phyloP scores from a whole-genome alignment of 1,284 basidiomycete species.

The Melampsora larici-populina region DNA sequence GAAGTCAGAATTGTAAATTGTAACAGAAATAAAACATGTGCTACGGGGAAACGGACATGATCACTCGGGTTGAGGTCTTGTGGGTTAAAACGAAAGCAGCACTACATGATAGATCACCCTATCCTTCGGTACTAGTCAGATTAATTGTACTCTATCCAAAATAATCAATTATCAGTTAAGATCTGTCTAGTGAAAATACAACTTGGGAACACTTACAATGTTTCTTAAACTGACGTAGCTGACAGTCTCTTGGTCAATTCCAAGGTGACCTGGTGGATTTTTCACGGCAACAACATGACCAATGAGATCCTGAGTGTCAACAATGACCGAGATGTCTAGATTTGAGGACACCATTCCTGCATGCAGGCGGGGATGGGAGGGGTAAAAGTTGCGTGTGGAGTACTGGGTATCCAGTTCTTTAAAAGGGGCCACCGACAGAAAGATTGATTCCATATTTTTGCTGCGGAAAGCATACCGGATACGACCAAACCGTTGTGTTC shows the following conservation, averaged over 20 bases:
- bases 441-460: background rate
- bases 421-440: slow-evolving; percentile 12
- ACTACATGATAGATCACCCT: too few species aligned
- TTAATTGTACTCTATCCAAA: too few species aligned
- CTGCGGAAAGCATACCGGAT: too few species aligned
- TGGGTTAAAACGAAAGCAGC: too few species aligned
- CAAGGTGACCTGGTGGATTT: slow-evolving; percentile 23
- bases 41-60: too few species aligned
- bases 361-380: slow-evolving; percentile 8
- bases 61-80: too few species aligned
- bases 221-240: slow-evolving; percentile 16
- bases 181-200: too few species aligned
- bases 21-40: too few species aligned
- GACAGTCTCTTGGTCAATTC: slow-evolving; percentile 13
- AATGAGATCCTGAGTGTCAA: slow-evolving; percentile 4
- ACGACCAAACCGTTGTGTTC: too few species aligned
- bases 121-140: too few species aligned
- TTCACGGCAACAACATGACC: slow-evolving; percentile 16
- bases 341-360: background rate
- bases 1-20: too few species aligned
- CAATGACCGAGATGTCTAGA: background rate
- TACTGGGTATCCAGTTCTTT: background rate
- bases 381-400: background rate
- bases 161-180: too few species aligned
- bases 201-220: slow-evolving; percentile 7